Conservation (phyloP, 2,329 filamentous ascomycete genomes). For the Beauveria medogensis region DNA sequence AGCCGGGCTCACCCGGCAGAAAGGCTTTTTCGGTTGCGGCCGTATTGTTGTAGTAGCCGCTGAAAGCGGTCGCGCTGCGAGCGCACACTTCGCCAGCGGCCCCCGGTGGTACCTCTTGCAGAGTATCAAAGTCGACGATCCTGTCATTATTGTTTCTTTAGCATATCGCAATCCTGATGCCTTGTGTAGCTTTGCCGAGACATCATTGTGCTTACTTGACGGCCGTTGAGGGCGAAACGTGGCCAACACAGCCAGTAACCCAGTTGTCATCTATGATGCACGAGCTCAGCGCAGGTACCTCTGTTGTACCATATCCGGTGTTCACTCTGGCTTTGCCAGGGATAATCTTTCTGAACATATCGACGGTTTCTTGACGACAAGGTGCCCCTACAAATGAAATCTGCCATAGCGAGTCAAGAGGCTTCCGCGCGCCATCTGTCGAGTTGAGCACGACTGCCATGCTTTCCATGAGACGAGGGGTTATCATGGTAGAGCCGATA, state of each 20-base stretch:
- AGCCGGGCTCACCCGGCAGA: not conserved
- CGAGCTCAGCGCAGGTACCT: not conserved
- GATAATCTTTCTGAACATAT: not conserved
- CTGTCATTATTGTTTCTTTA: not conserved
- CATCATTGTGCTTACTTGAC: not conserved
- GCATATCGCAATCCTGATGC: not conserved
- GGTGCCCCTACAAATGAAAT: not conserved
- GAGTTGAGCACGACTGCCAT: not conserved
- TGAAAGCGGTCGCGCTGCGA: not conserved
- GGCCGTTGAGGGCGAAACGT: not conserved
- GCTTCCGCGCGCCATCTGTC: not conserved
- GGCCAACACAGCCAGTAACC: not conserved
- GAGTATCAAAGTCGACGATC: not conserved
- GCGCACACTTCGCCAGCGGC: not conserved
- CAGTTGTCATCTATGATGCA: not conserved
- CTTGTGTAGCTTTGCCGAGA: not conserved
- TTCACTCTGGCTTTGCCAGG: not conserved
- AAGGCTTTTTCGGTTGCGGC: not conserved
- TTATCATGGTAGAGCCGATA: not conserved
- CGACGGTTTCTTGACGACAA: not conserved
- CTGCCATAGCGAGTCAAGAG: not conserved
- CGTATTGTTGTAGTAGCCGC: not conserved
- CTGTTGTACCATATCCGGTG: not conserved
- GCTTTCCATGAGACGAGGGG: not conserved
- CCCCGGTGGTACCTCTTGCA: not conserved